Conservation (phyloP, 495 filamentous ascomycete genomes). For the Cercophora newfieldiana region DNA sequence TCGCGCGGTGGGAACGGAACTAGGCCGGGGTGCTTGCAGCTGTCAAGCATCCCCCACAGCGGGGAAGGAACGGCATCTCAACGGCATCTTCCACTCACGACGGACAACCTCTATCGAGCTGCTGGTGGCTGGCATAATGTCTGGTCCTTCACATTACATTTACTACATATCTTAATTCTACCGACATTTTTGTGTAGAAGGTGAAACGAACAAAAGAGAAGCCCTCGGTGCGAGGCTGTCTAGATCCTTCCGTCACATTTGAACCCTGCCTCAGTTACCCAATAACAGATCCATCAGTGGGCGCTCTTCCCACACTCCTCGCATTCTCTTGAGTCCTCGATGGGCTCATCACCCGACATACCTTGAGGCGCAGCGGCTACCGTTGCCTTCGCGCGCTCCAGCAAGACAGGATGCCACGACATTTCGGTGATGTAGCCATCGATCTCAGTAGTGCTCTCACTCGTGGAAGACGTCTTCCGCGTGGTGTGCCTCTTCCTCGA, state of each 20-base stretch:
- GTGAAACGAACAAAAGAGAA: background rate
- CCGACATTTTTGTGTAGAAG: background rate
- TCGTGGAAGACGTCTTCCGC: background rate
- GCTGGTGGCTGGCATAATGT: background rate
- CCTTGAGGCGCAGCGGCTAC: background rate
- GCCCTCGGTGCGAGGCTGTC: background rate
- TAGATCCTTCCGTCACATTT: background rate
- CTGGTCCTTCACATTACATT: background rate
- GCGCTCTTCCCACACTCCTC: background rate
- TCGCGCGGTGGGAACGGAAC: background rate
- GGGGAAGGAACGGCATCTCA: background rate
- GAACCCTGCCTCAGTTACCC: background rate
- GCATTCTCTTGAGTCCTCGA: background rate
- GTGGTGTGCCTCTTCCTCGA: background rate
- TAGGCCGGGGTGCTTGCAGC: background rate
- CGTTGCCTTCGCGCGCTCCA: background rate
- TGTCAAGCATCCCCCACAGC: background rate
- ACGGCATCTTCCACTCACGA: background rate
- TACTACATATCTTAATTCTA: background rate
- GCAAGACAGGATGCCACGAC: background rate
- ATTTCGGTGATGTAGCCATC: slow-evolving; percentile 1
- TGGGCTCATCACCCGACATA: background rate
- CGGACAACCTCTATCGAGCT: background rate
- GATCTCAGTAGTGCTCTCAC: background rate
- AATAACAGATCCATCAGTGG: background rate